Base-by-base conservation (phyloP, 257 asterid genomes). In the Linaria vulgaris region DNA sequence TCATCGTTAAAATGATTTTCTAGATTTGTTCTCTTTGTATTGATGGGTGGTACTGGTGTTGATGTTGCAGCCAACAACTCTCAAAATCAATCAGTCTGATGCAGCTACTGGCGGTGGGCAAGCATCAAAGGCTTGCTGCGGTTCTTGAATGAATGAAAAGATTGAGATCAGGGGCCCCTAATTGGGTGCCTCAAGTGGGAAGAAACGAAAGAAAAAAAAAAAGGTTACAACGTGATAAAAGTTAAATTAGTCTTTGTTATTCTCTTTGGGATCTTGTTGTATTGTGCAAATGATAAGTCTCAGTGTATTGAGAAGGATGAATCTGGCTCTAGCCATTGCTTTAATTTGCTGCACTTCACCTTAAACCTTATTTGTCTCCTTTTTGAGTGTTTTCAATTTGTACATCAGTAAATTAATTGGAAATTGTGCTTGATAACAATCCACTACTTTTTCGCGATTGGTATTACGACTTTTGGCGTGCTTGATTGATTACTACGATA, bases 101-200 rank as follows among this genome's bases (percentile, higher is more conserved):
- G 80, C 72, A 65, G 43, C 74, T 57, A 57, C 71, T 22, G 88
- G 92, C 49, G 69, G 75, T 15, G 75, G 79, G 20, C 74, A 75
- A 65, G 85, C 84, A 22, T 84, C 78, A 76, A 82, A 82, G 9
- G 86, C 95, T 30, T 87, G 95, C 82, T 87, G 95, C 55, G 92
- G 95, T 51, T 80, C 91, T 69, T 87, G 70, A 84, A 59, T 20
- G 61, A 31, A 25, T 3, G 12, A 59, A 60, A 41, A 21, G 43
- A 34, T 49, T 19, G 11, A 64, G 13, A 57, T 20, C 25, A 51
- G 15, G 15, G 56, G 41, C 72, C n/a, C 54, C 47, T 7, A 12
- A 10, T 49, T 21, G 24, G 14, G 67, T 47, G 69, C 31, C 20
- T 7, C 54, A 34, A 7, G 9, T 34, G 41, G 10, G 10, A 34